phyloP scores from a whole-genome alignment of 2,329 filamentous ascomycete species.

The Pezicula carpinea region DNA sequence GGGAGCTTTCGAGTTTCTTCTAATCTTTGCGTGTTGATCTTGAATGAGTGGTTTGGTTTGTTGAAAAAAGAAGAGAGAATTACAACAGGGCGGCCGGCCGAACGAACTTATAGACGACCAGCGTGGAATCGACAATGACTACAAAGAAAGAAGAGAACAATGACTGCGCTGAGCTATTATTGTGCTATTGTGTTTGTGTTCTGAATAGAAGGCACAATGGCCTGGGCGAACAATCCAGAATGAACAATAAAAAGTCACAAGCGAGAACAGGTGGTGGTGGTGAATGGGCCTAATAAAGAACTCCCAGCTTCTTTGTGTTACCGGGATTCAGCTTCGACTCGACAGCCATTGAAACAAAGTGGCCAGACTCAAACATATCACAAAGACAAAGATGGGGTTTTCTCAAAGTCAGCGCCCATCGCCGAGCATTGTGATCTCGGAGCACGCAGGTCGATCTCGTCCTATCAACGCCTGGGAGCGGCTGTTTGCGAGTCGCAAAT shows the following conservation, averaged over 20 bases:
- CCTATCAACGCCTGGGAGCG: neutral
- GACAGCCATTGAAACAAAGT: conserved; percentile 1
- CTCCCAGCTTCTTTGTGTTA: neutral
- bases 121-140: conserved; percentile 17
- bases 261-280: conserved; percentile 13
- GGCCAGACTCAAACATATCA: neutral
- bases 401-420: neutral
- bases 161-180: conserved; percentile 10
- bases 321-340: neutral
- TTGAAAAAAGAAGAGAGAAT: too few relatives aligned
- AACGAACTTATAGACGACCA: conserved; percentile 10
- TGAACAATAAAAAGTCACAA: conserved; percentile 12
- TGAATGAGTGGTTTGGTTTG: neutral
- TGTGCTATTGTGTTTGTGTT: conserved; percentile 12
- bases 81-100: neutral
- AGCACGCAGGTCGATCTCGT: neutral
- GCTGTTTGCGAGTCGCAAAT: neutral
- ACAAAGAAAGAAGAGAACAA: too few relatives aligned
- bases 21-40: too few relatives aligned
- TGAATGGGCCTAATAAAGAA: conserved; percentile 8
- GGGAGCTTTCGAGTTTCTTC: neutral
- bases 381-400: neutral
- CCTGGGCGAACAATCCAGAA: neutral
- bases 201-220: conserved; percentile 16
- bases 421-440: neutral